Evolutionary conservation across 208 protist genomes (phyloP).

Genomic region (Leishmania amazonensis): DNA sequence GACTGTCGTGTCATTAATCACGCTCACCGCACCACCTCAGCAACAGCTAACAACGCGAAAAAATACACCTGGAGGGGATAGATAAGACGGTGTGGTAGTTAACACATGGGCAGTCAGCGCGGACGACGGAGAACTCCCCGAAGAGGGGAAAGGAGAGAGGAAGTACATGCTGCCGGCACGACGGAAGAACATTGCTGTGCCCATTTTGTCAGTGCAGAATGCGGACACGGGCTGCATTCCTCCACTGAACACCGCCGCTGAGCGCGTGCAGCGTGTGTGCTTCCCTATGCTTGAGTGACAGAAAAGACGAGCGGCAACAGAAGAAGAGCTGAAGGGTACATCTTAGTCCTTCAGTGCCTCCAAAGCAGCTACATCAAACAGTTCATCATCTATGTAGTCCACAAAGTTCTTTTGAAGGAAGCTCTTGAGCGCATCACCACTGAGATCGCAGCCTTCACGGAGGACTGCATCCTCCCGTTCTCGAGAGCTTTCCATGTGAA

Average conservation of each 20-base stretch:
- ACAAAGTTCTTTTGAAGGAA: conserved; percentile 84
- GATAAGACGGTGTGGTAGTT: not conserved
- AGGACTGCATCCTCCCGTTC: conserved; percentile 56
- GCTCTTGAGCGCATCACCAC: conserved; percentile 52
- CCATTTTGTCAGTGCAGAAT: not conserved
- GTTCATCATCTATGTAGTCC: conserved; percentile 69
- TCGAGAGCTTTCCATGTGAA: conserved; percentile 32
- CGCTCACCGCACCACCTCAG: not conserved
- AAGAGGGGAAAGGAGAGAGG: not conserved
- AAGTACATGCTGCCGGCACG: not conserved
- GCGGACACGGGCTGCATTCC: not conserved
- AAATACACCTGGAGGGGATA: not conserved
- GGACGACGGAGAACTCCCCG: not conserved
- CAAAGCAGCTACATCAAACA: conserved; percentile 38
- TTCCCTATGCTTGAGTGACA: not conserved
- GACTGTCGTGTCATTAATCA: not conserved
- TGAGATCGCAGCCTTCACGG: conserved; percentile 25
- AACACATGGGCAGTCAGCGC: not conserved
- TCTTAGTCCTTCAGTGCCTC: conserved; percentile 11
- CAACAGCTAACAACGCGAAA: not conserved
- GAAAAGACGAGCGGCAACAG: not conserved
- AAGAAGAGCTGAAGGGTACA: not conserved
- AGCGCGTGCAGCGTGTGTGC: not conserved
- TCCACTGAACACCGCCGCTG: not conserved
- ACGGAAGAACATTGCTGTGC: not conserved